Evolutionary conservation across 768 basidiomycete genomes (phyloP), one percentile per base, ranked within the genome.

Genomic region (Russula vinacea): DNA sequence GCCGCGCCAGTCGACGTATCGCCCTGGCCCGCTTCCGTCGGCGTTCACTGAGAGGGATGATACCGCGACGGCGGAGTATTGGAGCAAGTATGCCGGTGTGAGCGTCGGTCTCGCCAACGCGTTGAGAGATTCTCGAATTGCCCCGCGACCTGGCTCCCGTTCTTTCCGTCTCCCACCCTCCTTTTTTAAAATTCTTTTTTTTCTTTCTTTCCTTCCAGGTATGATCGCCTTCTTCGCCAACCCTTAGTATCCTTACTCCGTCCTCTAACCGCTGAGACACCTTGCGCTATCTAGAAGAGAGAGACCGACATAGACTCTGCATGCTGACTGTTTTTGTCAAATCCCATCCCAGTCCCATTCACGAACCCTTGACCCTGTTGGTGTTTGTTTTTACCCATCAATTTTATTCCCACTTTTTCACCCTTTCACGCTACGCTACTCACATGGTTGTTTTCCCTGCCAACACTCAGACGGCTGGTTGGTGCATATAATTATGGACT

Each of bases 61-160:
- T 65, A 72, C 73, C 70, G 74, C 76, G 72, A 73, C 79, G 61
- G 74, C 81, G 56, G 84, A 88, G 69, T 84, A 84, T 75, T 87
- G 85, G 87, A 80, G 77, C 58, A 84, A 82, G 68, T 82, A 83
- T 71, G 74, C 83, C 64, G 81, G 82, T 71, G 75, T 84, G 67
- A 19, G 39, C 39, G 58, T 65, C 24, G n/a, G 33, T 60, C 22
- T 60, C 64, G 2, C 22, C 64, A 10, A 58, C n/a, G 16, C 52
- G 24, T 35, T 65, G 55, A 65, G 8, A 6, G 1, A 9, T 8
- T 3, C 13, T 33, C n/a, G 0, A 7, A 19, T 22, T 3, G 24
- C 2, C 24, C n/a, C 10, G 55, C 58, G 58, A 60, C 53, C n/a
- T 55, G 26, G n/a, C n/a, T n/a, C n/a, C n/a, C n/a, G n/a, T n/a